Evolutionary conservation across 805 yeast species (phyloP), one percentile per base, ranked within the genome.

Genomic region (Candida nemodendra): DNA sequence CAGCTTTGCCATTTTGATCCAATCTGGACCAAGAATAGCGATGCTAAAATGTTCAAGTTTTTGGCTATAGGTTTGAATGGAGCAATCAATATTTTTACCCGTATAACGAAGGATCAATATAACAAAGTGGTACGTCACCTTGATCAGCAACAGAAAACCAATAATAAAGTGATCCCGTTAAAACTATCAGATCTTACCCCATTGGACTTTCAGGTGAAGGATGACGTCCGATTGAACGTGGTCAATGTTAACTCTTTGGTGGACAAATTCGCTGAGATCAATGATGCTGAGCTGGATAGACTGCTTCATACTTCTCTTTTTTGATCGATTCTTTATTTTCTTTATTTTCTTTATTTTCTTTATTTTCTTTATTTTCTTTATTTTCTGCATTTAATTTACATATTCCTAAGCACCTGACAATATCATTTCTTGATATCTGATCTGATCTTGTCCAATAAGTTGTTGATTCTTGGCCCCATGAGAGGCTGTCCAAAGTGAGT

Each of bases 391-490:
- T n/a, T n/a, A n/a, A n/a, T n/a, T n/a, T n/a, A n/a, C n/a, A n/a
- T n/a, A n/a, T n/a, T n/a, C n/a, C n/a, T n/a, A n/a, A n/a, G n/a
- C n/a, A n/a, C n/a, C n/a, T n/a, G n/a, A n/a, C n/a, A n/a, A n/a
- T n/a, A n/a, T n/a, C n/a, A 12, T 27, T 27, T 27, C 9, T 31
- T 40, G 12, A 11, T 36, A 34, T 21, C 32, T 30, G 62, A 62
- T 54, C 76, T 79, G 44, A 90, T 85, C 60, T 88, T 86, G 37
- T 84, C 93, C 33, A 90, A 68, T 30, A 90, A 66, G 50, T 79
- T 76, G 39, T 78, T 81, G 41, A 90, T 86, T 61, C 95, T 76
- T 12, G 96, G 95, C 0, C 88, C 96, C 91, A 90, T 86, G 30
- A 77, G 62, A 2, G 97, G 97, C 59, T 90, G 98, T 0, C 98